These are phyloP conservation scores for Poteriospumella lacustris DNA, from an alignment of 108 stramenopile species.

Conservation along the genomic window DNA sequence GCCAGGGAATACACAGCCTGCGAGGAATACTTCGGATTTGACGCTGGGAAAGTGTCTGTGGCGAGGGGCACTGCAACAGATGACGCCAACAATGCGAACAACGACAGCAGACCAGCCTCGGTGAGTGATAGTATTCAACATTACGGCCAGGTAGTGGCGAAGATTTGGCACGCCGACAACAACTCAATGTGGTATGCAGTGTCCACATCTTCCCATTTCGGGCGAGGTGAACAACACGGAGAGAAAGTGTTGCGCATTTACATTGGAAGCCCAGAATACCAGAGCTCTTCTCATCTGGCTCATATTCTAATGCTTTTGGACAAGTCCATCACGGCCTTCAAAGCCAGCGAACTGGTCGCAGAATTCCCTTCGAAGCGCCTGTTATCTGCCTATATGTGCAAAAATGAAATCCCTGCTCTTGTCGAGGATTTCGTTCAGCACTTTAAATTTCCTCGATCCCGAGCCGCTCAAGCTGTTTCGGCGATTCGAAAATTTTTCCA, in stretches of 20 bases:
- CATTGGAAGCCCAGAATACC: not conserved
- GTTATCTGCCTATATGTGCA: conserved; percentile 35
- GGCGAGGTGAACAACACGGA: not conserved
- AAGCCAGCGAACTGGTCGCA: conserved; percentile 47
- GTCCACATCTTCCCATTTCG: too few relatives aligned
- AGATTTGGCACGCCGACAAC: too few relatives aligned
- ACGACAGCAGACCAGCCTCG: too few relatives aligned
- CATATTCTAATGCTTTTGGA: conserved; percentile 35
- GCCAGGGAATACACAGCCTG: too few relatives aligned
- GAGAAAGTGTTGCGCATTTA: conserved; percentile 25
- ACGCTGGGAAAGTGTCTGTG: too few relatives aligned
- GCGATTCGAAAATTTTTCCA: too few relatives aligned
- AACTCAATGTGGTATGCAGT: too few relatives aligned
- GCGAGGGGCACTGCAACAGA: too few relatives aligned
- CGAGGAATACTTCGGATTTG: too few relatives aligned
- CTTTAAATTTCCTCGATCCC: conserved; percentile 25
- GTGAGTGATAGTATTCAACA: too few relatives aligned
- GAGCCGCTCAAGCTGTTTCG: not conserved
- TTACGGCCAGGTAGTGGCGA: too few relatives aligned
- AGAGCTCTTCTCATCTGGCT: not conserved
- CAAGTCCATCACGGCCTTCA: conserved; percentile 22
- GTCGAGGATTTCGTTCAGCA: conserved; percentile 34
- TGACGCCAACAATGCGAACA: too few relatives aligned
- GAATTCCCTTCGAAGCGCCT: conserved; percentile 59
- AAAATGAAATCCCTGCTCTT: not conserved